Evolutionary conservation across 2,329 filamentous ascomycete genomes (phyloP), one percentile per base, ranked within the genome.

Genomic region (Colletotrichum gloeosporioides): DNA sequence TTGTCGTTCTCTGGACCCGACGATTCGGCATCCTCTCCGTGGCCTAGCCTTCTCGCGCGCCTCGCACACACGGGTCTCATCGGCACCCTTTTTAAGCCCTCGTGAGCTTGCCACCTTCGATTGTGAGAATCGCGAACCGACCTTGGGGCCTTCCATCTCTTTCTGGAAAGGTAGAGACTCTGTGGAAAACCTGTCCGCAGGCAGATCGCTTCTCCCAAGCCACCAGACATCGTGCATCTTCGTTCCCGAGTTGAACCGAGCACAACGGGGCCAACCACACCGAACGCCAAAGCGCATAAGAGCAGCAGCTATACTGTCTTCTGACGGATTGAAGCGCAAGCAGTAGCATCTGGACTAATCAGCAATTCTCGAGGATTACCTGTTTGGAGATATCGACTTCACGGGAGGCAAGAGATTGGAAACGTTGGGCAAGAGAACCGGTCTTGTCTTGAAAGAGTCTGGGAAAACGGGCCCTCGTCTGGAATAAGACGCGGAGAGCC

Each of bases 1-100:
- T 79, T 82, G 79, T 79, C 78, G 79, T 79, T 79, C 73, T 79
- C 65, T 49, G 49, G 61, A 16, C 27, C 32, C 65, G 34, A 36
- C 44, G 34, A 36, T 34, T 66, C 65, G 36, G 36, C 34, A 36
- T 65, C 8, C 39, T 32, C 31, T 61, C 29, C 22, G 59, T 53
- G 44, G 44, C n/a, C 44, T 53, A 53, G n/a, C n/a, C 31, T 25
- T 39, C 15, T 57, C 27, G 31, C 16, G 32, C 63, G 61, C 57
- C 61, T 75, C 32, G 59, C 71, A 69, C 64, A 49, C 22, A 65
- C 25, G 55, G 8, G 8, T 57, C 29, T 62, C 39, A 39, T 31
- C 44, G 57, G 18, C 18, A 32, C 55, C 55, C 29, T 39, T 67
- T 76, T 63, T 62, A 69, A 76, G 65, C 65, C 49, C n/a, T 53